Evolutionary conservation across 2,329 filamentous ascomycete genomes (phyloP).

Genomic region (Tolypocladium pustulatum): DNA sequence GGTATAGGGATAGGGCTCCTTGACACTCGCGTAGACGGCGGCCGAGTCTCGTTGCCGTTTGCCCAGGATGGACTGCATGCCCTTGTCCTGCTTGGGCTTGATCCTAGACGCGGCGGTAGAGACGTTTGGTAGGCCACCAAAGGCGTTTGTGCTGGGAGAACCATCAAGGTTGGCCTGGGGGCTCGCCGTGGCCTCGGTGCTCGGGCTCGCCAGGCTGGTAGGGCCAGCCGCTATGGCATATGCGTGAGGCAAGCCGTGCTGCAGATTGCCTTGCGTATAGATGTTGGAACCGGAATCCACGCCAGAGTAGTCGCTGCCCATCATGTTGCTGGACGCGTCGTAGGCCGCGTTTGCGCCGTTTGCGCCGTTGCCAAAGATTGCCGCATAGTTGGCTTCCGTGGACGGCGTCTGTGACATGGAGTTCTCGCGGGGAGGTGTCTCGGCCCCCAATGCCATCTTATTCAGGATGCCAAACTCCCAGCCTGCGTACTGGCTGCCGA

Average conservation of each 20-base stretch:
- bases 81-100: conserved; percentile 33
- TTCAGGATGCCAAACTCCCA: conserved; percentile 94
- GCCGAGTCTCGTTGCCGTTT: conserved; percentile 64
- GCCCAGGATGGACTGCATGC: conserved; percentile 40
- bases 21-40: conserved; percentile 79
- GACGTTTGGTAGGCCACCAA: conserved; percentile 15
- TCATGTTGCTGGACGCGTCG: conserved; percentile 28
- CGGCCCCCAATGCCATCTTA: conserved; percentile 74
- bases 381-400: conserved; percentile 26
- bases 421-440: conserved; percentile 62
- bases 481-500: conserved; percentile 91
- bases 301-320: conserved; percentile 43
- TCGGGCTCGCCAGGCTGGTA: conserved; percentile 52
- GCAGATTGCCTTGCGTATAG: conserved; percentile 47
- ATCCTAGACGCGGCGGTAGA: conserved; percentile 19
- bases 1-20: conserved; percentile 85
- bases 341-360: conserved; percentile 39
- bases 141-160: conserved; percentile 28
- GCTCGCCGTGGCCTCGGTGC: conserved; percentile 52
- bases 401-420: conserved; percentile 30
- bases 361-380: conserved; percentile 41
- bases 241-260: conserved; percentile 53
- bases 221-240: conserved; percentile 55
- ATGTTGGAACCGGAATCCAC: conserved; percentile 38
- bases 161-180: conserved; percentile 49